These are phyloP conservation scores for Amauroascus verrucosus DNA, from an alignment of 2,329 filamentous ascomycete genomes.

Conservation along the genomic window DNA sequence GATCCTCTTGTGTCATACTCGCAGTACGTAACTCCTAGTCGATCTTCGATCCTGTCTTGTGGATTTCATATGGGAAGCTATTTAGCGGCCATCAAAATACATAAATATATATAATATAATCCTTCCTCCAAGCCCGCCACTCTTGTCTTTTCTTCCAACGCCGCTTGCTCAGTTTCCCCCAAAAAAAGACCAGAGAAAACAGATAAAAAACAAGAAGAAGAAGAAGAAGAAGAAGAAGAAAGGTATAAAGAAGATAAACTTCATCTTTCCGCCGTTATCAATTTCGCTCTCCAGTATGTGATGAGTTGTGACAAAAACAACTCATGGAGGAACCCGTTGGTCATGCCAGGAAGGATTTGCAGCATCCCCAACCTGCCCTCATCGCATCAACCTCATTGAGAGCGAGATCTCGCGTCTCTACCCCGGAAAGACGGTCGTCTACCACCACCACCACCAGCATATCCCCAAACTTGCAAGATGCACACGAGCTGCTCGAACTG, in stretches of 20 bases:
- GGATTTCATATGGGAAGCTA: no score
- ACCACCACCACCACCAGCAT: neutral
- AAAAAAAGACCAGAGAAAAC: no score
- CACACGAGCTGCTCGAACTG: constrained; percentile 3
- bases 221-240: no score
- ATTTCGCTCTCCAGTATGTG: neutral
- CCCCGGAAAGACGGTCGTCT: neutral
- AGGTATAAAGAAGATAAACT: neutral
- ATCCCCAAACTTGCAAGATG: neutral
- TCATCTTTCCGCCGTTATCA: neutral
- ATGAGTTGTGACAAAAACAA: constrained; percentile 1
- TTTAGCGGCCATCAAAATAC: no score
- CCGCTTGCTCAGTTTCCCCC: no score
- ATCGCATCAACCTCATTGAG: constrained; percentile 4
- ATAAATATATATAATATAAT: no score
- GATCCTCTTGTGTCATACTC: no score
- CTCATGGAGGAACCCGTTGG: constrained; percentile 7
- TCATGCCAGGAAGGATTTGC: neutral
- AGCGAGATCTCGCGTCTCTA: neutral
- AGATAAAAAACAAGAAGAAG: no score
- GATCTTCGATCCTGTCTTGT: no score
- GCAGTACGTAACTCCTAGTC: no score
- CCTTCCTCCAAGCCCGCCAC: no score
- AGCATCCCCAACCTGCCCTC: constrained; percentile 1
- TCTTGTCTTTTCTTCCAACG: no score